Evolutionary conservation across 805 yeast genomes (phyloP).

Genomic region (Kuraishia cidri): DNA sequence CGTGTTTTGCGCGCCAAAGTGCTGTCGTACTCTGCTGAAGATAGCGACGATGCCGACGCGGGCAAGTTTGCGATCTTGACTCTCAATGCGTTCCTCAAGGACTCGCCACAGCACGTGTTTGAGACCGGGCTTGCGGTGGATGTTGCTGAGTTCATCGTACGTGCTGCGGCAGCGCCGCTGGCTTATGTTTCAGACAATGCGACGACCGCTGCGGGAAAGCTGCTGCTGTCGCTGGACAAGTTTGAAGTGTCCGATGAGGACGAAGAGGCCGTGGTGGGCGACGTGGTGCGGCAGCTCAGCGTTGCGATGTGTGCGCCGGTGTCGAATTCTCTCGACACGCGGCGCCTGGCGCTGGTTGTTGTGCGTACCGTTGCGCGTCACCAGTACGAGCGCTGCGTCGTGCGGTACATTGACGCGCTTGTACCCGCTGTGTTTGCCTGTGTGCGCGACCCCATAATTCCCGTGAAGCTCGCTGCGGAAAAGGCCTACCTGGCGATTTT

Average conservation of each 20-base stretch:
- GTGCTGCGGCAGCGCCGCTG: conserved; percentile 29
- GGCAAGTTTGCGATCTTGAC: conserved; percentile 62
- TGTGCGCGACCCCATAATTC: conserved; percentile 82
- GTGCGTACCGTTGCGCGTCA: conserved; percentile 66
- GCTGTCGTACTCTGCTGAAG: conserved; percentile 30
- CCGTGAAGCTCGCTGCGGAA: conserved; percentile 91
- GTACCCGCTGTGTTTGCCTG: conserved; percentile 74
- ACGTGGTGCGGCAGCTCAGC: conserved; percentile 43
- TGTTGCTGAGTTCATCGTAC: conserved; percentile 37
- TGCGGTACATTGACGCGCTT: conserved; percentile 43
- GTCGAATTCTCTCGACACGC: conserved; percentile 62
- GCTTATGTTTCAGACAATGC: conserved; percentile 67
- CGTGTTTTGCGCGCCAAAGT: conserved; percentile 53
- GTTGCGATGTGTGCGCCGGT: conserved; percentile 38
- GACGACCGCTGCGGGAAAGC: conserved; percentile 73
- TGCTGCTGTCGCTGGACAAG: conserved; percentile 43
- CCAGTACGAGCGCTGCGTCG: conserved; percentile 39
- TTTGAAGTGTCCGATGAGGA: conserved; percentile 20
- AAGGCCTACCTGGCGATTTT: conserved; percentile 74
- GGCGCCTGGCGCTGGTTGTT: conserved; percentile 72
- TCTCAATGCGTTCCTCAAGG: conserved; percentile 71
- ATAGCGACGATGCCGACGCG: conserved; percentile 22
- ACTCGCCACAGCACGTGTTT: conserved; percentile 61
- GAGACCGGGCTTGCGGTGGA: conserved; percentile 39
- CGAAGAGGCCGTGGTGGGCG: conserved; percentile 24